phyloP scores from a whole-genome alignment of 2,329 filamentous ascomycete species.

The Aspergillus ochraceoroseus region DNA sequence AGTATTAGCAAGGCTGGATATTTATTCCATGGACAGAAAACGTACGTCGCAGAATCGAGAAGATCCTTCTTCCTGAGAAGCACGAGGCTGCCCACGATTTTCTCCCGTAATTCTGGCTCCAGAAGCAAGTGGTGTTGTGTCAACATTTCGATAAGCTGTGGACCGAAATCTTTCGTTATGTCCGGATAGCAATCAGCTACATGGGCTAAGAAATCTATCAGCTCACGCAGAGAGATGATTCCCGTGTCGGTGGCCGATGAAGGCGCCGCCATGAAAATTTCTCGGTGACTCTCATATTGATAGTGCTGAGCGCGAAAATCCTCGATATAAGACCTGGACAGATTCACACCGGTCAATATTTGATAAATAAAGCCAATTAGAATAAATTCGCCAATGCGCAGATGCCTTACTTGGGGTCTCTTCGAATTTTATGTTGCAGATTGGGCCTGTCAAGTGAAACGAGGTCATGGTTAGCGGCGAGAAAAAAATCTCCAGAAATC shows the following conservation, averaged over 20 bases:
- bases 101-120: conserved; percentile 81
- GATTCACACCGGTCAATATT: conserved; percentile 1
- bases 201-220: conserved; percentile 90
- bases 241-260: conserved; percentile 70
- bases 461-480: conserved; percentile 26
- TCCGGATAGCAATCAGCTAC: conserved; percentile 89
- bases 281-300: conserved; percentile 85
- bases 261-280: conserved; percentile 84
- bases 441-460: conserved; percentile 55
- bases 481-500: conserved; percentile 14
- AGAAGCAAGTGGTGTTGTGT: conserved; percentile 75
- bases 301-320: conserved; percentile 84
- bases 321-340: conserved; percentile 70
- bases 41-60: conserved; percentile 69
- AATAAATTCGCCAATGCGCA: not conserved
- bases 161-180: conserved; percentile 69
- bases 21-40: not conserved
- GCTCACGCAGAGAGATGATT: conserved; percentile 77
- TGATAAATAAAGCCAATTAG: not conserved
- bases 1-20: conserved; percentile 2
- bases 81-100: conserved; percentile 86
- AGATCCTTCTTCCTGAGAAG: conserved; percentile 86
- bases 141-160: conserved; percentile 75
- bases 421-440: conserved; percentile 84
- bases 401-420: conserved; percentile 66